Base-by-base conservation (phyloP, 2,329 filamentous ascomycete species). In the Colletotrichum musicola region DNA sequence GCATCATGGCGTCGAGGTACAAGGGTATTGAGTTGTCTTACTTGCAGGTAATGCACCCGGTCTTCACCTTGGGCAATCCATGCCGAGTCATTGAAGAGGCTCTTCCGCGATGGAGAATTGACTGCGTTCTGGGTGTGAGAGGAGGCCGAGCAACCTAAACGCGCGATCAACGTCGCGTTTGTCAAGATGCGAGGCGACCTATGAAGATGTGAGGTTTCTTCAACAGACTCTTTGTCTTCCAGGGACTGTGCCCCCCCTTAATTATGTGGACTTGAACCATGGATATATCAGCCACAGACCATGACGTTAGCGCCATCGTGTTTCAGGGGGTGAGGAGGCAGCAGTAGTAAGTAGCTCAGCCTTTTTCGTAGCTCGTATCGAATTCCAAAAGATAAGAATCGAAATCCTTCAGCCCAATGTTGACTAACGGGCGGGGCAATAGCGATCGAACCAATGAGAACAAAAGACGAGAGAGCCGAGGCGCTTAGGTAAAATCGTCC, bases 31-130 rank as follows among this genome's bases (percentile, higher is more conserved):
- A 5, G 13, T 16, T 22, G 46, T 69, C 73, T 68, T 51, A 75
- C 73, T 71, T 73, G 73, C 74, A 75, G 42, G 73, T 75, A 10
- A 69, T 58, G 44, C 73, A 75, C 6, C 74, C 74, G 4, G 72
- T 70, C 61, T 73, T 75, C 20, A 74, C 73, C 25, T 70, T 74
- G 38, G 57, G n/a, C 22, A 55, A 6, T 16, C 63, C 63, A 22
- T 47, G 47, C 9, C 63, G 64, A 22, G 54, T 40, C 62, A 67
- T 70, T 20, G 54, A 16, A 16, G 6, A 42, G 9, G 12, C 1
- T 16, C 16, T 42, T 13, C 40, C 4, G 9, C 40, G n/a, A n/a
- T 3, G 27, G 27, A 30, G 9, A 30, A 1, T 30, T 9, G 27
- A 30, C 27, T 30, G 4, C 6, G 27, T 9, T 2, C 6, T 30